Conservation (phyloP, 768 basidiomycete species). For the Russula dissimulans region DNA sequence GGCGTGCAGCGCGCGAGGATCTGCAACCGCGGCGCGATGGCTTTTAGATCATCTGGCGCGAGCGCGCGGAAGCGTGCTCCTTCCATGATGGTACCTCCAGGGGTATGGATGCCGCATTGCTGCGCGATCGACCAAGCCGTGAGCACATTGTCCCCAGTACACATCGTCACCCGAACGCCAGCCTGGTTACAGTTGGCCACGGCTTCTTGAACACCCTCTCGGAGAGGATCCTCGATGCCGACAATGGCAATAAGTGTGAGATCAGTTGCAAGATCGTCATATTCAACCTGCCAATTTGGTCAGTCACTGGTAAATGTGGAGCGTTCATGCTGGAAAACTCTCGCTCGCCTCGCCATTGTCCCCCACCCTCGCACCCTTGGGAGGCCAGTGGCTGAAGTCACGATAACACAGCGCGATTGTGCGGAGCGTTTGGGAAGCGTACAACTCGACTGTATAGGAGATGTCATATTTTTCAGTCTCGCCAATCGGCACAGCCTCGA, state of each 20-base stretch:
- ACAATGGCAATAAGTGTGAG: constrained; percentile 83
- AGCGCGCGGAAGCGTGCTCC: constrained; percentile 88
- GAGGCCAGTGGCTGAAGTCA: constrained; percentile 85
- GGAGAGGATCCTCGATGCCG: constrained; percentile 95
- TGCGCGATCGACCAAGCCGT: constrained; percentile 93
- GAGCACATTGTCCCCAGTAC: constrained; percentile 94
- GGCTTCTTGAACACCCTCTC: constrained; percentile 83
- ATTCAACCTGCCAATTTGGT: constrained; percentile 39
- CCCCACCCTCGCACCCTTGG: constrained; percentile 33
- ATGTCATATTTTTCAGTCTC: constrained; percentile 74
- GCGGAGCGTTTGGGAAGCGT: constrained; percentile 91
- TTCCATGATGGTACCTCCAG: constrained; percentile 96
- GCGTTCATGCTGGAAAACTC: background rate
- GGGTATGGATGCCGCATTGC: constrained; percentile 91
- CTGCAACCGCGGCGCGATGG: constrained; percentile 85
- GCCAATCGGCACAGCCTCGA: constrained; percentile 58
- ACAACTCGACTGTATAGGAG: constrained; percentile 89
- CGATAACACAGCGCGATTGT: constrained; percentile 93
- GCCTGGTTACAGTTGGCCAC: constrained; percentile 82
- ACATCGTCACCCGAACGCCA: constrained; percentile 95
- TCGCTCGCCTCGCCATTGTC: constrained; percentile 47
- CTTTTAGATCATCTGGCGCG: constrained; percentile 55
- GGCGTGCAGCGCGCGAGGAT: constrained; percentile 96
- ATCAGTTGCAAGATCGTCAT: constrained; percentile 56
- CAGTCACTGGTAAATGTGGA: background rate